These are phyloP conservation scores for Apiotrichum domesticum DNA, from an alignment of 1,284 basidiomycete species.

Conservation along the genomic window DNA sequence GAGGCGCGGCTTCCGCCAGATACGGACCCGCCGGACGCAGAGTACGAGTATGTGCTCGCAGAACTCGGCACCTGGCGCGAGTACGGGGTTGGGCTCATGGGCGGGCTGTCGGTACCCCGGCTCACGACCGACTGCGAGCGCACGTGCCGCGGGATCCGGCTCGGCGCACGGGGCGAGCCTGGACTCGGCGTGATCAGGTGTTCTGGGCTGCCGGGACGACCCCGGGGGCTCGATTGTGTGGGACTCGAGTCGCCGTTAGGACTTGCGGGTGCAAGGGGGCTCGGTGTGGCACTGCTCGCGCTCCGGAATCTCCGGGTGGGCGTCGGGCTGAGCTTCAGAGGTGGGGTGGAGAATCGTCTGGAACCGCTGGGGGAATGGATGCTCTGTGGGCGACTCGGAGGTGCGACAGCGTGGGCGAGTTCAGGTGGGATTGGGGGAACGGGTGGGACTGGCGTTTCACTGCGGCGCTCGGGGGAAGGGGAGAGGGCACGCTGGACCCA, in stretches of 20 bases:
- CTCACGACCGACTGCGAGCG: background rate
- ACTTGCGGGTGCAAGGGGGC: background rate
- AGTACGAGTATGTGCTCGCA: too few species aligned
- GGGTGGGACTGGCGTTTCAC: background rate
- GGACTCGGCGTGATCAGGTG: too few species aligned
- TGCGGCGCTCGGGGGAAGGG: background rate
- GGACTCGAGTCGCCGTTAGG: background rate
- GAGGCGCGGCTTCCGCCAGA: background rate
- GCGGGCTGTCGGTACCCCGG: background rate
- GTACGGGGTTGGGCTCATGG: background rate
- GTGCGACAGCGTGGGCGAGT: background rate
- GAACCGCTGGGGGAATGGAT: background rate
- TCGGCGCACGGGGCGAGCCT: background rate
- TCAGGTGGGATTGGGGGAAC: background rate
- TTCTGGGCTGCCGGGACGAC: too few species aligned
- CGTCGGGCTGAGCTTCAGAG: background rate
- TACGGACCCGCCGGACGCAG: too few species aligned
- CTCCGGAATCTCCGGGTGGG: background rate
- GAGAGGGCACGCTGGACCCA: constrained; percentile 15
- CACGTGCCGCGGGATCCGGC: background rate
- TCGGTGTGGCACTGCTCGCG: background rate
- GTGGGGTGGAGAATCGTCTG: background rate
- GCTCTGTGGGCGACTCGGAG: background rate
- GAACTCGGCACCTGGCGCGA: background rate
- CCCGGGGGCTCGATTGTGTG: too few species aligned